Base-by-base conservation (phyloP, 2,329 filamentous ascomycete species). In the Diaporthe citriasiana region DNA sequence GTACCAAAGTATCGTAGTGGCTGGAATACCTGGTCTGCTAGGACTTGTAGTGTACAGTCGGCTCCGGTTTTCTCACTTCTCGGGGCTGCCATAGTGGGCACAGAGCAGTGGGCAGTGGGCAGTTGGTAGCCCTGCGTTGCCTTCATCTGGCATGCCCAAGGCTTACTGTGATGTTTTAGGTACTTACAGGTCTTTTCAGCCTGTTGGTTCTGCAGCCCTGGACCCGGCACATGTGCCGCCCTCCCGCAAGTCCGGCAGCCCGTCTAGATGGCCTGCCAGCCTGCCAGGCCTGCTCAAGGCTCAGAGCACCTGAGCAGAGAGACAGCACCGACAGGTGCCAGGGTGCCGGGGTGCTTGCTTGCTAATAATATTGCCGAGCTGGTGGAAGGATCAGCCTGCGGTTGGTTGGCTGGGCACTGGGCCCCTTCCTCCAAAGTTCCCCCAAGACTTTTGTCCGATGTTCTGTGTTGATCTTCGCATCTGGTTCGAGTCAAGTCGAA, bases 301-400 rank as follows among this genome's bases (percentile, higher is more conserved):
- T n/a, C n/a, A n/a, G n/a, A n/a, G n/a, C n/a, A n/a, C n/a, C n/a
- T n/a, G 25, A 25, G 50, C 51, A 33, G 53, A 15, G 30, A 9
- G 13, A n/a, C 50, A 63, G 40, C 38, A 22, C 40, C 40, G 40
- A 45, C 40, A 47, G 17, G 33, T 35, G 59, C 40, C 42, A 47
- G 40, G 59, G 59, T 65, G 25, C 40, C 57, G 25, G 59, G 59
- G 59, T 65, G 40, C 8, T 27, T 38, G 33, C 63, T 27, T 51
- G 45, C 68, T 60, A 53, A 70, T 65, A 65, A 71, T 73, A 66
- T 45, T 27, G 47, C 33, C 33, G 45, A 65, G 68, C 68, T 56
- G 68, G 60, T 47, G 72, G 72, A 71, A 74, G 72, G 68, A 74
- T 71, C 33, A 63, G 60, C 60, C 33, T 40, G 45, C 45, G 45